Percentiles rank a stretch among this genome's conserved stretches.
phyloP scores from a whole-genome alignment of 2,329 filamentous ascomycete species.

The Didymella lethalis region DNA sequence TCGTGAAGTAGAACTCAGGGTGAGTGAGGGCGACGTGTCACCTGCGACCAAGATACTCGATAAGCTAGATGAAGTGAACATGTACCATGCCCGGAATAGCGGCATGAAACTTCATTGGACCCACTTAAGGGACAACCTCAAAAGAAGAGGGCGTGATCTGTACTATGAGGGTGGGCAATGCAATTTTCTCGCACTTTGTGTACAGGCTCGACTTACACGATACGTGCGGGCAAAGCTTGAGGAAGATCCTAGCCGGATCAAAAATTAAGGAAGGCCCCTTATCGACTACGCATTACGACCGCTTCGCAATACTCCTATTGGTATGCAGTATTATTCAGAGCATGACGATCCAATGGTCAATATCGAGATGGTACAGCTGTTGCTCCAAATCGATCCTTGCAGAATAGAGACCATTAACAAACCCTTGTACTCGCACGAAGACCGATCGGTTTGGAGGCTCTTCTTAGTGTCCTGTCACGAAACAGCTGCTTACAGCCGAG shows the following conservation, averaged over 20 bases:
- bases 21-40: not conserved
- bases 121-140: not conserved
- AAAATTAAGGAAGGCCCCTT: constrained; percentile 13
- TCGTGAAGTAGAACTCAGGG: not conserved
- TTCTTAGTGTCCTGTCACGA: not conserved
- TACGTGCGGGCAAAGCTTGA: not conserved
- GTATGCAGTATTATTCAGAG: constrained; percentile 16
- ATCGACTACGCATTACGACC: constrained; percentile 28
- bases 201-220: not conserved
- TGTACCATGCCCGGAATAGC: not conserved
- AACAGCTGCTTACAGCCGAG: not conserved
- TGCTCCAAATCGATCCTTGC: not conserved
- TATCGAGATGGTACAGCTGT: constrained; percentile 15
- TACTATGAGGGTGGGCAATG: not conserved
- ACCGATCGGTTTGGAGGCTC: not conserved
- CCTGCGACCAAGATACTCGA: not conserved
- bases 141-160: not conserved
- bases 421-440: not conserved
- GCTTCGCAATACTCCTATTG: constrained; percentile 2
- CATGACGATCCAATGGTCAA: constrained; percentile 20
- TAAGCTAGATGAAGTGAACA: not conserved
- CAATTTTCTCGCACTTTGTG: not conserved
- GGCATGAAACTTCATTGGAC: not conserved
- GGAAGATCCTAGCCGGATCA: not conserved
- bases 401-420: not conserved